A percentile compares a stretch with the other conserved stretches of the same genome.
These are phyloP conservation scores for Pichia sp. DNA, from an alignment of 1,139 yeast genomes.

Conservation along the genomic window DNA sequence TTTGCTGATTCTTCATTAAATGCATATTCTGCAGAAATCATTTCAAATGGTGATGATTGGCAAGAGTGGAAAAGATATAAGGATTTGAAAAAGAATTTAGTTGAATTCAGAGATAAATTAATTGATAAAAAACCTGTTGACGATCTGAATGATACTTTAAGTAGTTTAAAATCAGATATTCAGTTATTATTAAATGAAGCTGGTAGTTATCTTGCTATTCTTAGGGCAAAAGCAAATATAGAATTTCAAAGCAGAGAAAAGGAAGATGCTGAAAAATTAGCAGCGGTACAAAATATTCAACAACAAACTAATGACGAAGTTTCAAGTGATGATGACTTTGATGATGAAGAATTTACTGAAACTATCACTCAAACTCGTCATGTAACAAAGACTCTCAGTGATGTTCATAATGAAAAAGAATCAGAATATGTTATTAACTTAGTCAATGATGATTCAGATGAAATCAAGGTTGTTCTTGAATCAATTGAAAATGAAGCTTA, in stretches of 20 bases:
- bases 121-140: constrained; percentile 42
- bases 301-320: neutral
- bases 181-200: constrained; percentile 59
- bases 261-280: constrained; percentile 16
- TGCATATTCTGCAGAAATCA: constrained; percentile 41
- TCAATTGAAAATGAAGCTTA: constrained; percentile 1
- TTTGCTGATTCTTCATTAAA: constrained; percentile 61
- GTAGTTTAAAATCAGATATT: constrained; percentile 56
- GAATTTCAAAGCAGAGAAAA: constrained; percentile 68
- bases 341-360: neutral
- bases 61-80: constrained; percentile 64
- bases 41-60: constrained; percentile 39
- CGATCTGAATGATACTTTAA: constrained; percentile 50
- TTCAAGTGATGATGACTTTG: constrained; percentile 3
- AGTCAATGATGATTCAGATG: constrained; percentile 5
- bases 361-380: neutral
- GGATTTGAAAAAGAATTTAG: constrained; percentile 48
- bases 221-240: constrained; percentile 77
- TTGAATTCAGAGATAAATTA: constrained; percentile 50
- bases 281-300: neutral
- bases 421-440: constrained; percentile 4
- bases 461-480: constrained; percentile 6
- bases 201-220: constrained; percentile 61
- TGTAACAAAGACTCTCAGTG: neutral
- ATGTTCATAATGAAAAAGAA: too few relatives aligned